Base-by-base conservation (phyloP, 805 yeast genomes). In the Candida fluviatilis region DNA sequence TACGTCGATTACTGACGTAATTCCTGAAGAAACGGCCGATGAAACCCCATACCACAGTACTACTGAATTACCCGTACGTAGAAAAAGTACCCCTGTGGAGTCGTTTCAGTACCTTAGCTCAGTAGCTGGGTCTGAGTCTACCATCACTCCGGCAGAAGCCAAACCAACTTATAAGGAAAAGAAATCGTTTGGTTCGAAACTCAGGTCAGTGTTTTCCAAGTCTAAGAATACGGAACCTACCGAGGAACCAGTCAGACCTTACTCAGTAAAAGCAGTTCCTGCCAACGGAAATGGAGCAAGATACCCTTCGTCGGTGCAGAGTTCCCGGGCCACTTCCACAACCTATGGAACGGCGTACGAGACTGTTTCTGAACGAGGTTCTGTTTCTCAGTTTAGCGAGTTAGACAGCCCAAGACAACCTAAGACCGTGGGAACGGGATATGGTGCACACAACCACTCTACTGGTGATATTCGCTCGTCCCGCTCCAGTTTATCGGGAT, bases 401-500 rank as follows among this genome's bases (percentile, higher is more conserved):
- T 26, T 26, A 26, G 14, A 13, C 15, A 13, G n/a, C 7, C 29
- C 29, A 26, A 26, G 29, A 26, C 29, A 8, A 12, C 29, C 7
- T 8, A 26, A 13, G 15, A 6, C 13, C 5, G 6, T 13, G 15
- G 29, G 29, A 10, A 8, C 5, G 5, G 29, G 14, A 27, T 33
- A 23, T 23, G 13, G 35, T n/a, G 13, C 13, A 5, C 16, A 13
- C 11, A 33, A 33, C 14, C 23, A 24, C n/a, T 35, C 42, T 5
- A 17, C 35, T 18, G 31, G 38, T 25, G 58, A 54, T 38, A 28
- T 40, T 28, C 38, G 37, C 7, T 54, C 62, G 7, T 41, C 54
- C 32, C 34, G 33, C 31, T 42, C 58, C 6, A 34, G 39, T n/a
- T 21, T 48, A 24, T 49, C 56, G n/a, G 59, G 59, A n/a, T 57